Evolutionary conservation across 192 early-diverging fungal species (phyloP).

Genomic region (Coemansia sp.): DNA sequence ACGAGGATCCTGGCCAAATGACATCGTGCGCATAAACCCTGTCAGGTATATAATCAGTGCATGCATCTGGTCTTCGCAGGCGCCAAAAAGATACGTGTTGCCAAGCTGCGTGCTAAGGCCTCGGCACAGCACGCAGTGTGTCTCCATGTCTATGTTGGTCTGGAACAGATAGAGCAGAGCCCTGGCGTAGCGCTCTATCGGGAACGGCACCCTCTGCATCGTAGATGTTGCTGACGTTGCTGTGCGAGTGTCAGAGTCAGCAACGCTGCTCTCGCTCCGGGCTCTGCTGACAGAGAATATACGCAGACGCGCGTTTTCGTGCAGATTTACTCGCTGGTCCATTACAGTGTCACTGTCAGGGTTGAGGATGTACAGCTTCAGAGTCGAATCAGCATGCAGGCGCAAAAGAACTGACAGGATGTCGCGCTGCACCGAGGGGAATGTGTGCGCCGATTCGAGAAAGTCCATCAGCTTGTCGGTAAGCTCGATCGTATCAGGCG

Average conservation of each 20-base stretch:
- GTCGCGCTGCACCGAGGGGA: conserved; percentile 38
- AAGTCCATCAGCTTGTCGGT: conserved; percentile 34
- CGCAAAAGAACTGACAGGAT: conserved; percentile 40
- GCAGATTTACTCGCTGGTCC: conserved; percentile 51
- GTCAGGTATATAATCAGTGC: conserved; percentile 65
- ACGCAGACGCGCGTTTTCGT: conserved; percentile 42
- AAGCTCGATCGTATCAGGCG: conserved; percentile 35
- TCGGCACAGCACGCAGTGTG: conserved; percentile 68
- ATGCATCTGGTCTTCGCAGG: conserved; percentile 57
- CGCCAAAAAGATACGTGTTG: conserved; percentile 73
- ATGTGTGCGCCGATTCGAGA: conserved; percentile 35
- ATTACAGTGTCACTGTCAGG: conserved; percentile 40
- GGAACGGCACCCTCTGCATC: conserved; percentile 31
- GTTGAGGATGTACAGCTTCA: conserved; percentile 41
- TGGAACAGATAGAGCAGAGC: conserved; percentile 61
- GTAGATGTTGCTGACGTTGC: background rate
- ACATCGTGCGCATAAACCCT: conserved; percentile 55
- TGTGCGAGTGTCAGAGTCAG: conserved; percentile 1
- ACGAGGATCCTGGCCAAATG: conserved; percentile 27
- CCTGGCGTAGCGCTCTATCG: conserved; percentile 61
- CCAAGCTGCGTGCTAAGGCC: conserved; percentile 68
- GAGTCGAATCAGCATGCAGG: conserved; percentile 40
- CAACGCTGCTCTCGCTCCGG: background rate
- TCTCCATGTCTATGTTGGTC: conserved; percentile 68
- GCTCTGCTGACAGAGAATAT: conserved; percentile 11